Evolutionary conservation across 805 yeast genomes (phyloP).

Genomic region (Candida germanica): DNA sequence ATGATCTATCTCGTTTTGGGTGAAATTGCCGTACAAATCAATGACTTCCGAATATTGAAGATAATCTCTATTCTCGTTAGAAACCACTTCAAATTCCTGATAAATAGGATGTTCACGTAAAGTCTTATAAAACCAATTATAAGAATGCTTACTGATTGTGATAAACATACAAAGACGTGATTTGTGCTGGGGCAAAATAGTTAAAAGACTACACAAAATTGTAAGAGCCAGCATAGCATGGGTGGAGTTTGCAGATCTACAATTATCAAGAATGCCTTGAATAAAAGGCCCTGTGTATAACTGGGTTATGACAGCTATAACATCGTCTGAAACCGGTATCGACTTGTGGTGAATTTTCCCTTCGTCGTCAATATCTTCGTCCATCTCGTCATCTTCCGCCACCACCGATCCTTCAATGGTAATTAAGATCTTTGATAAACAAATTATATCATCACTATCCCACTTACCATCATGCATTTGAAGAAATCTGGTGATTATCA

Average conservation of each 20-base stretch:
- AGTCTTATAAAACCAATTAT: slow-evolving; percentile 27
- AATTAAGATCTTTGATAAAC: not conserved
- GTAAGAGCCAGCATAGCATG: not conserved
- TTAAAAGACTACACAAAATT: slow-evolving; percentile 27
- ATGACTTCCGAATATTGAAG: slow-evolving; percentile 3
- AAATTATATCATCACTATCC: not conserved
- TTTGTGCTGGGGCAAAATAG: slow-evolving; percentile 35
- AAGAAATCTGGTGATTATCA: no score
- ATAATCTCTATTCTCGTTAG: slow-evolving; percentile 10
- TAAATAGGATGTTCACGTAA: slow-evolving; percentile 21
- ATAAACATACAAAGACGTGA: slow-evolving; percentile 39
- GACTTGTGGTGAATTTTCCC: not conserved
- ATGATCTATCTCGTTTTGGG: not conserved
- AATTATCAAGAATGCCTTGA: slow-evolving; percentile 15
- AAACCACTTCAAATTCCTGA: slow-evolving; percentile 7
- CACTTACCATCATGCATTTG: no score
- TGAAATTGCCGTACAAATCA: not conserved
- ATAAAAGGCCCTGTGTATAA: slow-evolving; percentile 23
- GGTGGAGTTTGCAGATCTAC: slow-evolving; percentile 9
- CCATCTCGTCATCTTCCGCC: slow-evolving; percentile 13
- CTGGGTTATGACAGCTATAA: slow-evolving; percentile 10
- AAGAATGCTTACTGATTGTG: slow-evolving; percentile 39
- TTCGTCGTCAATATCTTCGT: slow-evolving; percentile 20
- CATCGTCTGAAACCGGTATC: slow-evolving; percentile 4
- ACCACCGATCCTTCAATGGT: not conserved